Conservation (phyloP, 257 asterid species). For the Nicotiana tabacum region DNA sequence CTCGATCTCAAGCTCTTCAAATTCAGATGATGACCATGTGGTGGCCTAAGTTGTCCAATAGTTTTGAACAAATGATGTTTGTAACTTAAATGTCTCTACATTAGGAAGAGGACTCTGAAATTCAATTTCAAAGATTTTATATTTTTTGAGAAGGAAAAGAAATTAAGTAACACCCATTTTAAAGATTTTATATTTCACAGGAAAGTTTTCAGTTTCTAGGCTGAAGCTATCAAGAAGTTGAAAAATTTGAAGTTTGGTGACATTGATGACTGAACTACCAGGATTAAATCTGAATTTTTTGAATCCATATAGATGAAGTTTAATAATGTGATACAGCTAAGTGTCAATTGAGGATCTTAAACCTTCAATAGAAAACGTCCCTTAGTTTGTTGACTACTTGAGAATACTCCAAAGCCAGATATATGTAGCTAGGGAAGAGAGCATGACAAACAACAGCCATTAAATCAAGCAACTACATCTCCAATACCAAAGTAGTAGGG, state of each 20-base stretch:
- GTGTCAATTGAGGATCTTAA: background rate
- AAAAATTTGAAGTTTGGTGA: background rate
- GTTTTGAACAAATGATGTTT: background rate
- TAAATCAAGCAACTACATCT: background rate
- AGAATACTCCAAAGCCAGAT: background rate
- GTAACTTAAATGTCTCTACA: background rate
- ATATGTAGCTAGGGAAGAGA: background rate
- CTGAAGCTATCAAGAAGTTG: background rate
- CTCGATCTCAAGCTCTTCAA: background rate
- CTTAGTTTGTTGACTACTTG: background rate
- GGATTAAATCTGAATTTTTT: background rate
- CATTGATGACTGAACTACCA: background rate
- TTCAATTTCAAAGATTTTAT: background rate
- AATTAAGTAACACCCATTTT: too few relatives aligned
- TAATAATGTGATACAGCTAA: background rate
- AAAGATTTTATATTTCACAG: background rate
- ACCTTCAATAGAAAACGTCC: background rate
- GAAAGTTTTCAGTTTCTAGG: background rate
- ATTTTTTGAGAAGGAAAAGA: background rate
- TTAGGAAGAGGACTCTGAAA: background rate
- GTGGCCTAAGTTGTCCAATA: background rate
- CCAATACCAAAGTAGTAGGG: background rate
- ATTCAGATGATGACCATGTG: background rate
- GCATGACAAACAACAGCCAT: background rate
- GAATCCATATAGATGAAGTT: background rate